These are phyloP conservation scores for Leptodermis oblonga DNA, from an alignment of 257 asterid species.

Conservation along the genomic window DNA sequence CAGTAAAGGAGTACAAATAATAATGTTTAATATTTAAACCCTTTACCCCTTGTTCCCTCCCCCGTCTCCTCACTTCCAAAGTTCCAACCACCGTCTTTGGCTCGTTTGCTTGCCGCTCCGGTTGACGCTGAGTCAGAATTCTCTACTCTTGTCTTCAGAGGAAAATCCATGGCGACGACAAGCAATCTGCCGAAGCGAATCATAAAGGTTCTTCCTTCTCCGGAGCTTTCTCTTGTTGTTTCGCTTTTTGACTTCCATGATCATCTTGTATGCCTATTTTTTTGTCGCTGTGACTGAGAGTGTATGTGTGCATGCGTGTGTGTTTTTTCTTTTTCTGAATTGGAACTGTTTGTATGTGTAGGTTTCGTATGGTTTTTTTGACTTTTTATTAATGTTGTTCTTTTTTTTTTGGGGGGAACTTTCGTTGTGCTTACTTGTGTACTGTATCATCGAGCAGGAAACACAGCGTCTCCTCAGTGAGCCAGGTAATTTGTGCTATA, in stretches of 20 bases:
- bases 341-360: neutral
- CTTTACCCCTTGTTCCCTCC: neutral
- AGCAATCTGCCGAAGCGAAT: conserved; percentile 20
- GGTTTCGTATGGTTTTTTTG: neutral
- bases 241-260: neutral
- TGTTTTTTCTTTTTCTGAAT: neutral
- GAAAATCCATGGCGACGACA: conserved; percentile 5
- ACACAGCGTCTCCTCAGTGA: conserved; percentile 32
- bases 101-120: conserved; percentile 1
- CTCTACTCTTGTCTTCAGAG: neutral
- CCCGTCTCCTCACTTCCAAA: neutral
- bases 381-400: too few relatives aligned
- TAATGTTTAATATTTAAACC: neutral
- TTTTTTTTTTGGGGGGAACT: neutral
- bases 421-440: neutral
- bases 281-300: neutral
- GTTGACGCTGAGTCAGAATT: neutral
- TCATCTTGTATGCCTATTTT: neutral
- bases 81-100: too few relatives aligned
- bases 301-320: neutral
- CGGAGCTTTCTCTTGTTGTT: neutral
- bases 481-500: conserved; percentile 27
- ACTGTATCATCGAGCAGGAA: conserved; percentile 11
- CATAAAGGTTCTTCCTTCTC: conserved; percentile 12
- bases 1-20: too few relatives aligned